Percentiles rank a stretch among this genome's conserved stretches.
phyloP scores from a whole-genome alignment of 805 yeast genomes.

The Candida takata region DNA sequence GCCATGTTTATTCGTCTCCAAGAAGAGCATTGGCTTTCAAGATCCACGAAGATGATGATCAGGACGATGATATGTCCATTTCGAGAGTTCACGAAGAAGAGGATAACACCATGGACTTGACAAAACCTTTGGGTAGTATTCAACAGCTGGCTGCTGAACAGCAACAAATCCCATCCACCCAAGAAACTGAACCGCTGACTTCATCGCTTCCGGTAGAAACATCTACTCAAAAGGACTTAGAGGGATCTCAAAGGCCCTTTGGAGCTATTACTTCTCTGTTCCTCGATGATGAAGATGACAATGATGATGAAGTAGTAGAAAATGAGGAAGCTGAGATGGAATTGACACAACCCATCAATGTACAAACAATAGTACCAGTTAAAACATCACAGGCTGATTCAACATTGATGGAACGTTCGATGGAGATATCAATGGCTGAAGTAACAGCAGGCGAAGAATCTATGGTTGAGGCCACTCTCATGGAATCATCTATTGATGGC shows the following conservation, averaged over 20 bases:
- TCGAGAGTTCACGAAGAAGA: conserved; percentile 5
- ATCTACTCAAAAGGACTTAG: background rate
- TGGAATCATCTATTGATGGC: background rate
- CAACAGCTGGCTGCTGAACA: conserved; percentile 2
- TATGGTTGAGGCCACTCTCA: background rate
- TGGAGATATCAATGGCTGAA: background rate
- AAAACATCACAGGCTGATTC: background rate
- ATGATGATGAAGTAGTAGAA: conserved; percentile 5
- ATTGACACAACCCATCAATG: conserved; percentile 18
- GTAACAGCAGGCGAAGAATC: background rate
- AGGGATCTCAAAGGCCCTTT: conserved; percentile 13
- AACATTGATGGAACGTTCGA: background rate
- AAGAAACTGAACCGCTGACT: background rate
- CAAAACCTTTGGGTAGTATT: conserved; percentile 20
- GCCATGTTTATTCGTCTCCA: conserved; percentile 20
- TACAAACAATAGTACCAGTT: conserved; percentile 1
- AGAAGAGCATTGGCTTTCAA: conserved; percentile 9
- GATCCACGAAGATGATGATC: conserved; percentile 19
- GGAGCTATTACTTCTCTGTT: conserved; percentile 23
- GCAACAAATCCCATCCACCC: background rate
- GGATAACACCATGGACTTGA: conserved; percentile 24
- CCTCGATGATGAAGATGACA: conserved; percentile 13
- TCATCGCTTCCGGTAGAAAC: conserved; percentile 1
- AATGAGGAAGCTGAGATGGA: conserved; percentile 22
- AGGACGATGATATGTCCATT: conserved; percentile 3